Base-by-base conservation (phyloP, 305 asterid species). In the Rubia occidens region DNA sequence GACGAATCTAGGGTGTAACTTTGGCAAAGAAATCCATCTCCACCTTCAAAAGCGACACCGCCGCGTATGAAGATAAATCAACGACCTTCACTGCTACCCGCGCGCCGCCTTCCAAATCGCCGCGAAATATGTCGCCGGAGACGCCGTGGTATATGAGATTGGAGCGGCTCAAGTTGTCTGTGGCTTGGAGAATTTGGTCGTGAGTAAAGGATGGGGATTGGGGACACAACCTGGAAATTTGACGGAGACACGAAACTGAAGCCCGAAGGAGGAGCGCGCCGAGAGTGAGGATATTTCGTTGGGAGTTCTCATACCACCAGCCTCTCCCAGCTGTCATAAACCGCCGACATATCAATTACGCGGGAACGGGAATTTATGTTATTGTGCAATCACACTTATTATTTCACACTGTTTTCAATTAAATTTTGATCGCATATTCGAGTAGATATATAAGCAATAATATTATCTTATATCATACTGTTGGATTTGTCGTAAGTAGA, bases 101-200 rank as follows among this genome's bases (percentile, higher is more conserved):
- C 29, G 77, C 75, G 40, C 90, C 89, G 1, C 85, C 88, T 76
- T 89, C 94, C 29, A 89, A 82, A 17, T 78, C 70, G n/a, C 97
- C 95, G 55, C 55, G 66, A 76, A 80, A 92, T 40, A 88, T 75
- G 60, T 87, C 89, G 0, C 97, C 97, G 1, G 96, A 85, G 65
- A 78, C 89, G 32, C 96, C 96, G 21, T 71, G 78, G 81, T 81
- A 85, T 37, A 88, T 74, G 40, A 87, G 76, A 73, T 85, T 88
- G 60, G 74, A 74, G 14, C 81, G 77, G 9, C 66, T 82, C 51
- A 92, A 81, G 69, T 86, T 86, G 1, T 81, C 75, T 0, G 96
- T 85, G 71, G 89, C 91, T 75, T 71, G 83, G 43, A 88, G 88
- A 82, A 90, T 88, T 78, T 90, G 93, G 80, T 83, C 77, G 78